phyloP scores from a whole-genome alignment of 2,329 filamentous ascomycete genomes.

The Exophiala alcalophila region DNA sequence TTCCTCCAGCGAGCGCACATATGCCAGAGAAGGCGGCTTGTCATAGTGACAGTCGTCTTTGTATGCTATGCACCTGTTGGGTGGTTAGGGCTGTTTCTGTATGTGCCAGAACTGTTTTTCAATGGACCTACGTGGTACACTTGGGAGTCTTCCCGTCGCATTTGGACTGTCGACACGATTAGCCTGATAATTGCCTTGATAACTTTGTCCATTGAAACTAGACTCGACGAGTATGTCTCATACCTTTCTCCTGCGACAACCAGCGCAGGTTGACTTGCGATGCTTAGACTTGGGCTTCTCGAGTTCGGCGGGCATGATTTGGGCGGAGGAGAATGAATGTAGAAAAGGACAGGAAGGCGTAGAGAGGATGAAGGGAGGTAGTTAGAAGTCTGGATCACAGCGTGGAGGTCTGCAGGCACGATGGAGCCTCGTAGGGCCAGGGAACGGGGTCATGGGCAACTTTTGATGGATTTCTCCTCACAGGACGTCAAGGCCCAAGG shows the following conservation, averaged over 20 bases:
- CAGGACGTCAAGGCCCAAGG: too few relatives aligned
- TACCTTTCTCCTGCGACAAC: constrained; percentile 30
- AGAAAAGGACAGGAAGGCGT: not conserved
- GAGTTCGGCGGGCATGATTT: constrained; percentile 19
- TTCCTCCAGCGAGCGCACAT: constrained; percentile 30
- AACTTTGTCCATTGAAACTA: too few relatives aligned
- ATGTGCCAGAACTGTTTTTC: not conserved
- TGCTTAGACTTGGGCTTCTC: constrained; percentile 29
- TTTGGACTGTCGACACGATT: constrained; percentile 26
- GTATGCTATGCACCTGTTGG: constrained; percentile 29
- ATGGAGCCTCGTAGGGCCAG: constrained; percentile 19
- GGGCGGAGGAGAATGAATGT: not conserved
- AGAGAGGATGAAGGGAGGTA: not conserved
- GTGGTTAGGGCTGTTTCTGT: constrained; percentile 1
- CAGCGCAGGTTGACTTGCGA: constrained; percentile 29
- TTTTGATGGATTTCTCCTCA: constrained; percentile 19
- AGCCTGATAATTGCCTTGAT: too few relatives aligned
- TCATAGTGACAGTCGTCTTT: constrained; percentile 32
- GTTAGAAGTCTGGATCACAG: constrained; percentile 2
- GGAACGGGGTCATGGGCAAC: too few relatives aligned
- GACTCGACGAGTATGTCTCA: too few relatives aligned
- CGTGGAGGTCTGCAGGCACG: not conserved
- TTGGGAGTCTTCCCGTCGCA: constrained; percentile 30
- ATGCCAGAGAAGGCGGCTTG: constrained; percentile 30
- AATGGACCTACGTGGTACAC: constrained; percentile 29